These are phyloP conservation scores for Tilletia indica DNA, from an alignment of 1,284 basidiomycete genomes.

Conservation along the genomic window DNA sequence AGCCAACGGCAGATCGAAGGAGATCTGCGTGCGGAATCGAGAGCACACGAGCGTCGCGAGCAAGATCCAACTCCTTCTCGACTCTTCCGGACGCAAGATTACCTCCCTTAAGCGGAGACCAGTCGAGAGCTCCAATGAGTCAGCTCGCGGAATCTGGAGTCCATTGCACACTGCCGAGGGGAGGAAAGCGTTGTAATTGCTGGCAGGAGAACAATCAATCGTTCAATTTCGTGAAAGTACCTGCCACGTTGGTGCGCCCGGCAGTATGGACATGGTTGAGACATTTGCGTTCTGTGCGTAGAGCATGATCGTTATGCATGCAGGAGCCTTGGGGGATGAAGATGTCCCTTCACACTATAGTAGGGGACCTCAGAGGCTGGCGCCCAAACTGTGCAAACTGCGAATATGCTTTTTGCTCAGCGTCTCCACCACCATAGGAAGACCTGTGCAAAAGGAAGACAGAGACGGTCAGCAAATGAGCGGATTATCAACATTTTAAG, in stretches of 20 bases:
- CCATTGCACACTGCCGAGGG: constrained; percentile 27
- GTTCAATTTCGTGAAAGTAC: no score
- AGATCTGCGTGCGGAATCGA: constrained; percentile 29
- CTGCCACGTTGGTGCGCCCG: no score
- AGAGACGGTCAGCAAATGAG: constrained; percentile 13
- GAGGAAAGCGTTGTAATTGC: background rate
- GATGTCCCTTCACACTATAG: background rate
- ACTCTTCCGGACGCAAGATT: constrained; percentile 32
- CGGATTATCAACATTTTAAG: background rate
- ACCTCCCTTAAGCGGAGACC: constrained; percentile 28
- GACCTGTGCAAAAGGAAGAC: constrained; percentile 29
- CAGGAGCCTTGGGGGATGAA: background rate
- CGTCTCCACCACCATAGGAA: constrained; percentile 50
- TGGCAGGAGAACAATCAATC: background rate
- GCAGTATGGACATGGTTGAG: no score
- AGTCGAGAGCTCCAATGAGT: constrained; percentile 28
- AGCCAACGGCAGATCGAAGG: constrained; percentile 33
- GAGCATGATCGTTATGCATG: background rate
- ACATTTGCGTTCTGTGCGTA: no score
- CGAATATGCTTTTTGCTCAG: constrained; percentile 17
- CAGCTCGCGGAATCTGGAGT: constrained; percentile 36
- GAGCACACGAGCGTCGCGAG: constrained; percentile 19
- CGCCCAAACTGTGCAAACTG: no score
- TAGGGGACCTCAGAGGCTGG: no score
- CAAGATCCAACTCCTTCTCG: constrained; percentile 29